phyloP scores from a whole-genome alignment of 768 basidiomycete genomes.

The Leccinum ochraceum region DNA sequence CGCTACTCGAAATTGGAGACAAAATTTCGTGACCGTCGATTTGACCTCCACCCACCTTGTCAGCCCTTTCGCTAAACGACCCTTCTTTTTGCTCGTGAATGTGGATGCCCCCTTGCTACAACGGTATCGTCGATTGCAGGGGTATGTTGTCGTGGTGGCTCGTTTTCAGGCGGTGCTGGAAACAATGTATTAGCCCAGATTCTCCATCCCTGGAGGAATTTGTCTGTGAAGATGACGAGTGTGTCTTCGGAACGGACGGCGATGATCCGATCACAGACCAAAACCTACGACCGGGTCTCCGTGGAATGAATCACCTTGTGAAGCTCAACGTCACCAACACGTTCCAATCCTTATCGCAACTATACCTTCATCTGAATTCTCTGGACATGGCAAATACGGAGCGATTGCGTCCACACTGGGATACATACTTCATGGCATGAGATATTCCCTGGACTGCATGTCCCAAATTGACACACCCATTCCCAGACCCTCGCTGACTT shows the following conservation, averaged over 20 bases:
- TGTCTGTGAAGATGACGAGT: constrained; percentile 66
- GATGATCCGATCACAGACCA: constrained; percentile 23
- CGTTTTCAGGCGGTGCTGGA: constrained; percentile 10
- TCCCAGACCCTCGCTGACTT: constrained; percentile 82
- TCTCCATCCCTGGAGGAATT: constrained; percentile 66
- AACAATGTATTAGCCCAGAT: constrained; percentile 16
- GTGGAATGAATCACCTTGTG: constrained; percentile 44
- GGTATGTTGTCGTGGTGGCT: constrained; percentile 36
- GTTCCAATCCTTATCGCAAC: constrained; percentile 51
- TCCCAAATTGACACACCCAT: constrained; percentile 8
- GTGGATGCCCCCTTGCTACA: constrained; percentile 80
- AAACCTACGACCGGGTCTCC: constrained; percentile 15
- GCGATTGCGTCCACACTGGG: constrained; percentile 88
- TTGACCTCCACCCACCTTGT: constrained; percentile 56
- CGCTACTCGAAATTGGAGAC: constrained; percentile 80
- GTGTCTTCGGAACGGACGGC: constrained; percentile 54
- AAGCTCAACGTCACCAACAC: constrained; percentile 64
- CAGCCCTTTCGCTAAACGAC: constrained; percentile 74
- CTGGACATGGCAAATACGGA: constrained; percentile 71
- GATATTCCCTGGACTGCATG: not conserved
- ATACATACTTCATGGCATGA: constrained; percentile 93
- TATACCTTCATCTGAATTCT: constrained; percentile 64
- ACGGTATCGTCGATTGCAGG: constrained; percentile 61
- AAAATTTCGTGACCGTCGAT: constrained; percentile 80
- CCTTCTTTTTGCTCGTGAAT: constrained; percentile 84